Base-by-base conservation (phyloP, 352 stramenopile species). In the Globisporangium splendens region DNA sequence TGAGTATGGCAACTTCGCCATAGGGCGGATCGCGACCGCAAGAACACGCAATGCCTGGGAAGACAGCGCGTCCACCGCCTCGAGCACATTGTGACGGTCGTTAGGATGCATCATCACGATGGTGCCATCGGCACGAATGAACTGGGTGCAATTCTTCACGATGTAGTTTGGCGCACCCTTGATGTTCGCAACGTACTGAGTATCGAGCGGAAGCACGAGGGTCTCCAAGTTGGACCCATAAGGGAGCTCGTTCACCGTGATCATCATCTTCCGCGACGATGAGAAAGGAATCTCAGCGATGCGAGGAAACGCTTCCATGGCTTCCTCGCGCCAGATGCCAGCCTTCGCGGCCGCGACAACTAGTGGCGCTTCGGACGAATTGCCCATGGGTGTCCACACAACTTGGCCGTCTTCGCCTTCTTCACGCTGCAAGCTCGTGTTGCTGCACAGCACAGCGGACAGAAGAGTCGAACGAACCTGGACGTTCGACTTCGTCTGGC, bases 221-320 rank as follows among this genome's bases (percentile, higher is more conserved):
- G 54, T 65, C 43, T 75, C 77, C 18, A 86, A 78, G 64, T 31
- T n/a, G 14, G 24, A 8, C n/a, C 21, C 48, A 56, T 14, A 57
- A 11, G 77, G 75, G 2, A 91, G 43, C 1, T 66, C 60, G 48
- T 89, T 83, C 20, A 91, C 73, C 3, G 81, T 91, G 43, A 91
- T 69, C 96, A 99, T 99, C 64, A 88, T 89, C 71, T 99, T 99
- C 20, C 89, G 80, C 8, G 97, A 91, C 14, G 92, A 98, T 18
- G 73, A 96, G 76, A 99, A 99, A 0, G 95, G 90, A 43, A 98
- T 84, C 77, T 98, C 93, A 10, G 84, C 79, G 0, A 93, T 35
- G 11, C 96, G 82, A 20, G 79, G 83, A 73, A 79, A 91, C 66
- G 79, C 73, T 17, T 53, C 54, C 2, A 68, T 17, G 13, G 82